phyloP scores from a whole-genome alignment of 306 rosid genomes.

The Begonia masoniana region DNA sequence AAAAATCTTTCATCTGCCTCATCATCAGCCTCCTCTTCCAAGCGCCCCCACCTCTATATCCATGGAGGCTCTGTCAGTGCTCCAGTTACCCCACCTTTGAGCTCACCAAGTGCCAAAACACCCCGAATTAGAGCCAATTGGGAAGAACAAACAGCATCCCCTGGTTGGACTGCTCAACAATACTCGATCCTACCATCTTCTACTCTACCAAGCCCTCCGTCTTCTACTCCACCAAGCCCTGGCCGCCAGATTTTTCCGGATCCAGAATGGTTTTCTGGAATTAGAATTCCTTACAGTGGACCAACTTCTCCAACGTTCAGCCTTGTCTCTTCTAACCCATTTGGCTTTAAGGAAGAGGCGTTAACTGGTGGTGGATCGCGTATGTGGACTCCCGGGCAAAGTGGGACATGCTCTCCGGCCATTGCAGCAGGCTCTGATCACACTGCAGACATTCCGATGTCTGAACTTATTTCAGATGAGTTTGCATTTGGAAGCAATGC shows the following conservation, averaged over 20 bases:
- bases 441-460: slow-evolving; percentile 70
- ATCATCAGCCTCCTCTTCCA: slow-evolving; percentile 66
- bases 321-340: slow-evolving; percentile 67
- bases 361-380: slow-evolving; percentile 47
- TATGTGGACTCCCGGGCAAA: slow-evolving; percentile 88
- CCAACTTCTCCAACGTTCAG: slow-evolving; percentile 78
- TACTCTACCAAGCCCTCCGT: too few species aligned
- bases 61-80: slow-evolving; percentile 73
- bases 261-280: slow-evolving; percentile 73
- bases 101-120: slow-evolving; percentile 75
- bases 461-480: slow-evolving; percentile 61
- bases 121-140: slow-evolving; percentile 47
- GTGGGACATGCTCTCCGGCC: slow-evolving; percentile 93
- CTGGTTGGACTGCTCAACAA: slow-evolving; percentile 46
- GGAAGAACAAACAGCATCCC: slow-evolving; percentile 42
- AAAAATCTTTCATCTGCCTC: slow-evolving; percentile 79
- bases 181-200: slow-evolving; percentile 57
- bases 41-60: slow-evolving; percentile 41
- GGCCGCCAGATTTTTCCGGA: slow-evolving; percentile 50
- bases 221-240: slow-evolving; percentile 67
- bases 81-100: slow-evolving; percentile 87
- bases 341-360: slow-evolving; percentile 66
- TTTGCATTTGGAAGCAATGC: slow-evolving; percentile 73
- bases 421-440: slow-evolving; percentile 66
- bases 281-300: slow-evolving; percentile 52